phyloP scores from a whole-genome alignment of 1,139 yeast species.

The Sugiyamaella japonica region DNA sequence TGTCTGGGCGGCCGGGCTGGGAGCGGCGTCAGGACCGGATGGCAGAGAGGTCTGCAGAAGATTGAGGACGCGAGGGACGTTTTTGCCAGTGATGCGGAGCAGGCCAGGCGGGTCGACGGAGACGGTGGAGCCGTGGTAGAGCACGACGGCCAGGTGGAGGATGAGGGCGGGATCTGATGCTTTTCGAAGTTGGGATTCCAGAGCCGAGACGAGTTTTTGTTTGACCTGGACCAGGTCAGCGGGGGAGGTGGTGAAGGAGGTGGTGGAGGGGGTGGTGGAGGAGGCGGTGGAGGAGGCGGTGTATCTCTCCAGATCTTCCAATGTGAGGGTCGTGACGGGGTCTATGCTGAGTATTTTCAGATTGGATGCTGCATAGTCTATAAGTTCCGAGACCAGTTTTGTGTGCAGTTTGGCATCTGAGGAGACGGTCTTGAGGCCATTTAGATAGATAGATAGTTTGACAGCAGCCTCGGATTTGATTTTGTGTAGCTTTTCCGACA shows the following conservation, averaged over 20 bases:
- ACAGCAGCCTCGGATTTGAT: slow-evolving; percentile 20
- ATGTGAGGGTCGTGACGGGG: background rate
- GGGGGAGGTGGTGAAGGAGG: slow-evolving; percentile 2
- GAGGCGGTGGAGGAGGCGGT: slow-evolving; percentile 1
- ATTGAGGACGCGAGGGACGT: slow-evolving; percentile 33
- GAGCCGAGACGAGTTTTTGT: slow-evolving; percentile 18
- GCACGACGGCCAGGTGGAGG: slow-evolving; percentile 34
- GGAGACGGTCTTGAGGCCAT: slow-evolving; percentile 21
- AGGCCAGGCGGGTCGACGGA: slow-evolving; percentile 25
- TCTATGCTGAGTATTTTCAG: slow-evolving; percentile 9
- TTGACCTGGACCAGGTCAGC: slow-evolving; percentile 18
- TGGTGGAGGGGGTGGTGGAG: background rate
- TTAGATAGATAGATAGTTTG: slow-evolving; percentile 22
- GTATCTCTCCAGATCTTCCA: slow-evolving; percentile 1
- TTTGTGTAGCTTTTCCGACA: slow-evolving; percentile 16
- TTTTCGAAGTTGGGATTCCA: slow-evolving; percentile 25
- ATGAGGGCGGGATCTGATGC: slow-evolving; percentile 33
- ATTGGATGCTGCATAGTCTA: slow-evolving; percentile 15
- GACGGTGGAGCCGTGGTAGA: slow-evolving; percentile 28
- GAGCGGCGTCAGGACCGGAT: background rate
- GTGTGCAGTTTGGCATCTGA: slow-evolving; percentile 23
- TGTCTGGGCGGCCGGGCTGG: background rate
- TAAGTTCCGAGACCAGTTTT: slow-evolving; percentile 24
- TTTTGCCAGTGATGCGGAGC: slow-evolving; percentile 36
- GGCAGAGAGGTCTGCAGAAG: background rate